These are phyloP conservation scores for Xerocomus brunneocitrinus DNA, from an alignment of 768 basidiomycete genomes.

Conservation along the genomic window DNA sequence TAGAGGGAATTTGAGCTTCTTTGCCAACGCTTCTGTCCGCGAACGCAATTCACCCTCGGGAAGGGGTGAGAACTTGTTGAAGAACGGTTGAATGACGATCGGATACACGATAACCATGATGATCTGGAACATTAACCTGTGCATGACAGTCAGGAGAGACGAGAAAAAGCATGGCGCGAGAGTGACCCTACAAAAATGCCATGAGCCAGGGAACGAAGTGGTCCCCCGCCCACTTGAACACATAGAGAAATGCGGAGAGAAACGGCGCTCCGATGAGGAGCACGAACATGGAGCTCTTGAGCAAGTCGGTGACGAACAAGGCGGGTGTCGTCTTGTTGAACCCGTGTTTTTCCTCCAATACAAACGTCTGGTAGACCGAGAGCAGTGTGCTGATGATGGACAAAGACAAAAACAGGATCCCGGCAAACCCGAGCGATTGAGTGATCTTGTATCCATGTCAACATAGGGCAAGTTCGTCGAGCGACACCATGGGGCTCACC, in stretches of 20 bases:
- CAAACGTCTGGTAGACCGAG: constrained; percentile 83
- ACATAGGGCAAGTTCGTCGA: not conserved
- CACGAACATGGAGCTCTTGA: constrained; percentile 75
- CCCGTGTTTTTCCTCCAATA: constrained; percentile 90
- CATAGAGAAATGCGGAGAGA: constrained; percentile 78
- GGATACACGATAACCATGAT: constrained; percentile 81
- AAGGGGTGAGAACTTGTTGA: constrained; percentile 94
- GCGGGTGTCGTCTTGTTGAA: constrained; percentile 90
- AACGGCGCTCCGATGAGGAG: constrained; percentile 79
- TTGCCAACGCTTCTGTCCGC: constrained; percentile 73
- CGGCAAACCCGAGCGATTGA: constrained; percentile 78
- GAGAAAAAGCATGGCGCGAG: not conserved
- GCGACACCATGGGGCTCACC: constrained; percentile 36
- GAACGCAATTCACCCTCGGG: constrained; percentile 68
- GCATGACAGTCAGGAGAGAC: not conserved
- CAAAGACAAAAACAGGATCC: constrained; percentile 60
- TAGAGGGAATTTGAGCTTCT: constrained; percentile 85
- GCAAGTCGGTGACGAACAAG: constrained; percentile 71
- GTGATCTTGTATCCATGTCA: constrained; percentile 43
- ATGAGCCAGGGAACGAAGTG: constrained; percentile 92
- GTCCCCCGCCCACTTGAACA: constrained; percentile 92
- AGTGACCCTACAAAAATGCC: constrained; percentile 49
- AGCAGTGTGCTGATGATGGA: constrained; percentile 71
- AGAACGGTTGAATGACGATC: constrained; percentile 87
- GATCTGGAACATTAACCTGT: constrained; percentile 77